A percentile compares a stretch with the other conserved stretches of the same genome.
phyloP scores from a whole-genome alignment of 1,284 basidiomycete species.

The Moesziomyces parantarcticus region DNA sequence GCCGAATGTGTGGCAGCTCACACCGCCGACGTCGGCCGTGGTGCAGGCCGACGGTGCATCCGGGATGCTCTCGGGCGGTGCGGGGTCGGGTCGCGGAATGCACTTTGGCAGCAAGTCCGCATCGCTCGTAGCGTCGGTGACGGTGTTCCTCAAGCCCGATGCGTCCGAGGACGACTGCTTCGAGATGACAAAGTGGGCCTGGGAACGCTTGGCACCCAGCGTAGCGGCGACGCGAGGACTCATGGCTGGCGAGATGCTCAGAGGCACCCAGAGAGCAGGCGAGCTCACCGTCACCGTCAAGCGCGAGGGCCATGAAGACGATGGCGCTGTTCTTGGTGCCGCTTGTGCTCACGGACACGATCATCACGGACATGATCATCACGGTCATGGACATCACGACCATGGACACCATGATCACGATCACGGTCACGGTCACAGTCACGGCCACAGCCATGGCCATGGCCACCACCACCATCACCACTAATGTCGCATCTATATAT shows the following conservation, averaged over 20 bases:
- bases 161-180: conserved; percentile 56
- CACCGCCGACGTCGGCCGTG: conserved; percentile 56
- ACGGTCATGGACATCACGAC: conserved; percentile 32
- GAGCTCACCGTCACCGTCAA: conserved; percentile 60
- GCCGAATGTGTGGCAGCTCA: conserved; percentile 64
- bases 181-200: conserved; percentile 62
- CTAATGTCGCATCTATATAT: neutral
- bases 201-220: conserved; percentile 57
- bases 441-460: conserved; percentile 14
- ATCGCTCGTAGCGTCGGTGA: conserved; percentile 58
- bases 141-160: conserved; percentile 46
- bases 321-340: conserved; percentile 23
- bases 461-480: conserved; percentile 2
- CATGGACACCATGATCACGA: conserved; percentile 32
- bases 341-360: conserved; percentile 31
- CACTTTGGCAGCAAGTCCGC: conserved; percentile 56
- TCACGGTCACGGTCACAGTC: conserved; percentile 20
- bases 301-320: conserved; percentile 52
- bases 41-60: conserved; percentile 30
- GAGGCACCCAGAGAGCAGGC: conserved; percentile 57
- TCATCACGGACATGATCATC: conserved; percentile 36
- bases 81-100: conserved; percentile 17
- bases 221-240: conserved; percentile 56
- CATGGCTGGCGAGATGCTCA: conserved; percentile 56
- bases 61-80: conserved; percentile 38